Conservation (phyloP, 116 monocot genomes). For the Iris pallida region DNA sequence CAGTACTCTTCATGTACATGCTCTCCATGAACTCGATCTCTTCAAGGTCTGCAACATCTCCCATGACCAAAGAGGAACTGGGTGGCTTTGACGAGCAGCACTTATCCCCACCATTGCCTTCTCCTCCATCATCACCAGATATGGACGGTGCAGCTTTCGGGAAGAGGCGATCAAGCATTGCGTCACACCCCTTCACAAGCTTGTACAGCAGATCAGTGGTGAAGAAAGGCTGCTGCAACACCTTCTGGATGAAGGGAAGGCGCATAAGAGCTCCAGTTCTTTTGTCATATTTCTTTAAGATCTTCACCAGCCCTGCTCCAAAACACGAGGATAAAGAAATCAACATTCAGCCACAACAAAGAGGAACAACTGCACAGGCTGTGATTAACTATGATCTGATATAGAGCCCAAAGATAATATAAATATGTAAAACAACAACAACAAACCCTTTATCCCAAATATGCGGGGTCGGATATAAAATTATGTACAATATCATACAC, state of each 20-base stretch:
- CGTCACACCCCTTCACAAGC: slow-evolving; percentile 73
- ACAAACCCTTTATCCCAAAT: too few species aligned
- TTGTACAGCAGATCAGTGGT: slow-evolving; percentile 70
- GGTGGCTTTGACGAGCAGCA: not conserved
- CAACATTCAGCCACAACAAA: too few species aligned
- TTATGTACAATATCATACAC: too few species aligned
- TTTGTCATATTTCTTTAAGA: slow-evolving; percentile 92
- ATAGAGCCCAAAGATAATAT: too few species aligned
- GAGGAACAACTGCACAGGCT: too few species aligned
- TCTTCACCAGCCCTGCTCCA: slow-evolving; percentile 63
- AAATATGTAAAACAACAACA: too few species aligned
- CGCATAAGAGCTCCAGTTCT: slow-evolving; percentile 67
- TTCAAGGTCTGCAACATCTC: slow-evolving; percentile 57
- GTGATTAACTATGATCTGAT: too few species aligned
- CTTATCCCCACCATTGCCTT: not conserved
- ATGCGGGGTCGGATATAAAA: too few species aligned
- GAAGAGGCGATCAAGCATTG: slow-evolving; percentile 60
- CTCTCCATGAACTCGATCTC: slow-evolving; percentile 91
- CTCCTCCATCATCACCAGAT: slow-evolving; percentile 11
- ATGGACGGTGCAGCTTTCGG: slow-evolving; percentile 25
- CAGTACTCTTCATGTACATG: slow-evolving; percentile 79
- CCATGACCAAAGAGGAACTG: slow-evolving; percentile 14
- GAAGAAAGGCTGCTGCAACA: slow-evolving; percentile 82
- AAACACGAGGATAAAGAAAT: not conserved
- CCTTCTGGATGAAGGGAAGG: slow-evolving; percentile 77